Evolutionary conservation across 192 early-diverging fungal species (phyloP), one percentile per base, ranked within the genome.

Genomic region (Entomortierella chlamydospora): DNA sequence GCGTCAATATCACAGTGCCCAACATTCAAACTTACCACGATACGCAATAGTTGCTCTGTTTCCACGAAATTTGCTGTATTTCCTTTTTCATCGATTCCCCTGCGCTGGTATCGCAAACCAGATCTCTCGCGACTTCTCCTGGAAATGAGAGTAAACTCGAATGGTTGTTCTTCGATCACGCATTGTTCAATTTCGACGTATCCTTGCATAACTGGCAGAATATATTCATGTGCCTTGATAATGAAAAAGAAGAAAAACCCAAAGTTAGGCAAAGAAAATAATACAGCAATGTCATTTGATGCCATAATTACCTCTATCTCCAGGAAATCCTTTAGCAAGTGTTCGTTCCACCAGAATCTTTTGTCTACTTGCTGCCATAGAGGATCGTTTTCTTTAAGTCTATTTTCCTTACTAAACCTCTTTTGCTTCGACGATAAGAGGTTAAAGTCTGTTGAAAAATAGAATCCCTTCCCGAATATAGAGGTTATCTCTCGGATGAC

Each of bases 21-120:
- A 37, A 37, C 5, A 37, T 10, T 13, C 2, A 11, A 22, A 25
- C 49, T 49, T 74, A 84, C 83, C 66, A 88, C 85, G n/a, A 90
- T 82, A 15, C 87, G 72, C 5, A 97, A 77, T 25, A 98, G 83
- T 83, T 98, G 96, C 77, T 99, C 97, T 3, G 96, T 98, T 78
- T 99, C 98, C 0, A 98, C 97, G 88, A 92, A 98, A 85, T 99
- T 99, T 33, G 98, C 93, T 2, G 95, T 93, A 63, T 93, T 81
- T 2, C 97, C 98, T 20, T 89, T 51, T 33, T 91, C 90, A 83
- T 99, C 93, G 28, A 96, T 88, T 33, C 98, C 97, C 53, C 98
- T 88, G 10, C 92, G 85, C 66, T 98, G 92, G 77, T 96, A 99
- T 22, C 97, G 91, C 51, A 95, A 86, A 69, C 86, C 86, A 28